These are phyloP conservation scores for Notholithocarpus densiflorus DNA, from an alignment of 306 rosid species.

Conservation along the genomic window DNA sequence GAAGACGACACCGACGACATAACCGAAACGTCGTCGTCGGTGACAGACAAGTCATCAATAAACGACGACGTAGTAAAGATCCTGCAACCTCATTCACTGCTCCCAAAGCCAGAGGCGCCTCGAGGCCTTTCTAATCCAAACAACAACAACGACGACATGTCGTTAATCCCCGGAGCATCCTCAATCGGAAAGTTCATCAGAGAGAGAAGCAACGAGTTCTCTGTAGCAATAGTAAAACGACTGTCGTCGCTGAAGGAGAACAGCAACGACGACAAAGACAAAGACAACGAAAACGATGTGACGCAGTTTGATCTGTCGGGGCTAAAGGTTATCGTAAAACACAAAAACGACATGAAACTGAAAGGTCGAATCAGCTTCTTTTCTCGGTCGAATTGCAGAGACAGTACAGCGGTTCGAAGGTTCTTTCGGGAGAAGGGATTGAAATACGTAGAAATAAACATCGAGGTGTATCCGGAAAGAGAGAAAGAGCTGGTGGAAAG, in stretches of 20 bases:
- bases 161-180: conserved; percentile 11
- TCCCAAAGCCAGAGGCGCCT: conserved; percentile 72
- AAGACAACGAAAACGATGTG: conserved; percentile 4
- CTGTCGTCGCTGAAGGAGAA: conserved; percentile 51
- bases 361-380: conserved; percentile 86
- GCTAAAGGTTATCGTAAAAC: conserved; percentile 52
- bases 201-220: conserved; percentile 49
- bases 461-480: conserved; percentile 70
- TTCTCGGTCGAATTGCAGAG: conserved; percentile 80
- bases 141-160: not conserved
- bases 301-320: conserved; percentile 74
- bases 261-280: conserved; percentile 7
- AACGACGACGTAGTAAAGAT: not conserved
- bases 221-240: conserved; percentile 53
- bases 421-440: conserved; percentile 62
- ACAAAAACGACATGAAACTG: conserved; percentile 27
- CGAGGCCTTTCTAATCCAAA: conserved; percentile 29
- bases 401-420: conserved; percentile 75
- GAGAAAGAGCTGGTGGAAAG: conserved; percentile 64
- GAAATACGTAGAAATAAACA: conserved; percentile 73
- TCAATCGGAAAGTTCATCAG: conserved; percentile 65
- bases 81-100: conserved; percentile 53
- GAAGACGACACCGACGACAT: not conserved
- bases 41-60: not conserved
- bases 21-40: conserved; percentile 11